phyloP scores from a whole-genome alignment of 1,139 yeast species.

The Candida albicans region DNA sequence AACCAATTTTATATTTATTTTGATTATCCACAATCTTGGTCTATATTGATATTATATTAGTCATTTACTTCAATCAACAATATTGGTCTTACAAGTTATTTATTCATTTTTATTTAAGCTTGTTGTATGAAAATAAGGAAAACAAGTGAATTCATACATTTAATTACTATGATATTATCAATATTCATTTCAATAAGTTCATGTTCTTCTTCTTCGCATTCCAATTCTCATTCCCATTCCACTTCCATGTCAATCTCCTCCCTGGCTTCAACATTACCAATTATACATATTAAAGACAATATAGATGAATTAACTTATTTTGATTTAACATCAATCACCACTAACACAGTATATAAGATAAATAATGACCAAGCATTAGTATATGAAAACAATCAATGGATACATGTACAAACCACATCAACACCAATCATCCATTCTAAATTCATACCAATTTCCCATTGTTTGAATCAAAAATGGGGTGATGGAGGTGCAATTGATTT shows the following conservation, averaged over 20 bases:
- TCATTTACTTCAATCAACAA: too few species aligned
- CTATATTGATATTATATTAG: too few species aligned
- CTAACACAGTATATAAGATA: slow-evolving; percentile 1
- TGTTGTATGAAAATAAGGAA: too few species aligned
- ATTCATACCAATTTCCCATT: slow-evolving; percentile 13
- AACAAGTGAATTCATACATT: too few species aligned
- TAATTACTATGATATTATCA: too few species aligned
- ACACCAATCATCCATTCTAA: neutral
- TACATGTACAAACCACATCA: slow-evolving; percentile 1
- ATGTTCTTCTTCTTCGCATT: too few species aligned
- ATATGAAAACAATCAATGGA: slow-evolving; percentile 3
- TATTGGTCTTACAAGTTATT: too few species aligned
- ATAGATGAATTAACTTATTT: slow-evolving; percentile 1
- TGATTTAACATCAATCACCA: neutral
- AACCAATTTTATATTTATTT: too few species aligned
- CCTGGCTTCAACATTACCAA: neutral
- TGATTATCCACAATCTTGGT: too few species aligned
- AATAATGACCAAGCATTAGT: slow-evolving; percentile 3
- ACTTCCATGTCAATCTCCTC: neutral
- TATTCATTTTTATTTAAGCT: too few species aligned
- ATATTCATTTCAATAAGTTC: too few species aligned
- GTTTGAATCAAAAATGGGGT: slow-evolving; percentile 14
- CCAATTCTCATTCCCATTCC: neutral
- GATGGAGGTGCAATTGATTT: slow-evolving; percentile 15
- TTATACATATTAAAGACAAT: neutral